Base-by-base conservation (phyloP, 2,329 filamentous ascomycete genomes). In the Tolypocladium album region DNA sequence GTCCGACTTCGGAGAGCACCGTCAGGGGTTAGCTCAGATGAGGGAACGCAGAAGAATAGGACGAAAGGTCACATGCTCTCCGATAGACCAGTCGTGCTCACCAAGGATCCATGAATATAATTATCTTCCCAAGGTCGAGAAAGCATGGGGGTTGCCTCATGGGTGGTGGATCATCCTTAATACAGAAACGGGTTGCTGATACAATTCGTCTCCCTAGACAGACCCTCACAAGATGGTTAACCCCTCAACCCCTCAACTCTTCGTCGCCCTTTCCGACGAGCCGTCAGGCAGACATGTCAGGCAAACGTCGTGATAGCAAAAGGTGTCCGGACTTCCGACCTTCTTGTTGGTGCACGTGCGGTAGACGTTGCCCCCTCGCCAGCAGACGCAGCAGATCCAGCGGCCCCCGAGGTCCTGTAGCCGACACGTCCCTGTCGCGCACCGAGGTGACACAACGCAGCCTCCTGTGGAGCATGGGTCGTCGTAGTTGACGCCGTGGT, bases 241-340 rank as follows among this genome's bases (percentile, higher is more conserved):
- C n/a, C n/a, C n/a, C n/a, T n/a, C n/a, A n/a, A 53, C 17, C 17
- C 8, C 31, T 20, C 27, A 31, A 31, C 27, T 31, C 17, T 34
- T 55, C 40, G 17, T 17, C 22, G 1, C 36, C 6, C n/a, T 43
- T n/a, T 31, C 40, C 20, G 17, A 13, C 34, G 38, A 42, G 55
- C 39, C 24, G 60, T 80, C 76, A 13, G 72, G 61, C 53, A 69
- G 70, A 61, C 80, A 82, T 4, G 64, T 65, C 45, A 71, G 67
- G 65, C 80, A 83, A 57, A 80, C 75, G n/a, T 70, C 68, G 61
- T 83, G 81, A 62, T 80, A 80, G 67, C 80, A 83, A 53, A 81
- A 77, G 1, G 77, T 78, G 62, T 82, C 76, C 12, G 79, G 77
- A 61, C 77, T 76, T 15, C 72, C 73, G 58, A 70, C 72, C 74